phyloP scores from a whole-genome alignment of 2,329 filamentous ascomycete genomes.

The Stromatinia cepivora region DNA sequence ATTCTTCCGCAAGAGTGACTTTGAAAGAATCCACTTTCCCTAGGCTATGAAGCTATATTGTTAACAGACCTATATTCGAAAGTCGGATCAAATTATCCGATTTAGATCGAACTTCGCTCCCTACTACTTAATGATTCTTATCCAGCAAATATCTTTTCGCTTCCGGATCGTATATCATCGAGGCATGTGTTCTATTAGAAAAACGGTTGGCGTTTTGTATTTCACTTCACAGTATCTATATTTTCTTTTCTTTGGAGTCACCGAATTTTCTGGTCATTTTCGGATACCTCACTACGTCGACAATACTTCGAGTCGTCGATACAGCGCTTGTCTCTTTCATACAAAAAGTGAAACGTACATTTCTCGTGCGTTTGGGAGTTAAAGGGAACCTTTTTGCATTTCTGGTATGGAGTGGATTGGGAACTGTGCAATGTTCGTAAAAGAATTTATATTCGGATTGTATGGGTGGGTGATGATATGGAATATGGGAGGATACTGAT shows the following conservation, averaged over 20 bases:
- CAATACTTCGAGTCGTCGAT: neutral
- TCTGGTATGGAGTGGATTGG: conserved; percentile 8
- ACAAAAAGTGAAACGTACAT: conserved; percentile 17
- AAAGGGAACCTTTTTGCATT: conserved; percentile 5
- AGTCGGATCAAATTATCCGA: neutral
- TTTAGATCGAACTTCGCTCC: neutral
- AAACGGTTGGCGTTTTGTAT: conserved; percentile 1
- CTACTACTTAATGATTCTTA: neutral
- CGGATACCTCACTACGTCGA: neutral
- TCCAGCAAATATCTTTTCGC: neutral
- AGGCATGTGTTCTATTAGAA: conserved; percentile 16
- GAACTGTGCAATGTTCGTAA: conserved; percentile 2
- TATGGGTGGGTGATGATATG: conserved; percentile 8
- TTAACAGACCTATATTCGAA: neutral
- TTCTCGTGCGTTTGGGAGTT: conserved; percentile 16
- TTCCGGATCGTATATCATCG: neutral
- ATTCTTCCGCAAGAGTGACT: neutral
- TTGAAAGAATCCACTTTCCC: neutral
- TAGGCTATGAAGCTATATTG: neutral
- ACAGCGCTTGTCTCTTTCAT: neutral
- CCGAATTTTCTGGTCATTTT: neutral
- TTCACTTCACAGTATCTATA: conserved; percentile 5
- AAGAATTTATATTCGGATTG: neutral
- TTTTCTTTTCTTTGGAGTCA: neutral
- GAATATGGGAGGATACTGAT: conserved; percentile 15